phyloP scores from a whole-genome alignment of 140 eudicot genomes.

The Stevia rebaudiana region DNA sequence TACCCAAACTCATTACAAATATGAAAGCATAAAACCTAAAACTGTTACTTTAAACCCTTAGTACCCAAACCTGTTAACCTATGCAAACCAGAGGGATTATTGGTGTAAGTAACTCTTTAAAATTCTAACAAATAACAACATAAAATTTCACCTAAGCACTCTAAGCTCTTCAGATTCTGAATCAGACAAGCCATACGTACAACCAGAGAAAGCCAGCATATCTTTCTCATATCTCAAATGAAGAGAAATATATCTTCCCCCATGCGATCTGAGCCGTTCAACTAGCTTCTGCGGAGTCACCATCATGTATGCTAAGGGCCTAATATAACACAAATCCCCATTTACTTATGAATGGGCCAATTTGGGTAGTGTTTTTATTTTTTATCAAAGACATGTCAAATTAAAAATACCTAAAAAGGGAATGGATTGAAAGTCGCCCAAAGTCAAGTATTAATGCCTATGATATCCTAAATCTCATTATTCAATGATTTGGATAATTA shows the following conservation, averaged over 20 bases:
- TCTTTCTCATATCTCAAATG: conserved; percentile 95
- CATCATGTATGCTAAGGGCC: conserved; percentile 77
- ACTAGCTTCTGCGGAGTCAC: conserved; percentile 94
- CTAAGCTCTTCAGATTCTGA: conserved; percentile 74
- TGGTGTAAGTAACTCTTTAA: background rate
- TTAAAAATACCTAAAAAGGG: background rate
- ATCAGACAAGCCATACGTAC: conserved; percentile 76
- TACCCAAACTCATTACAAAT: no score
- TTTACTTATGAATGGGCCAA: conserved; percentile 35
- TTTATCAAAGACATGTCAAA: background rate
- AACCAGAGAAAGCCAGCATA: conserved; percentile 94
- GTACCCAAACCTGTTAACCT: no score
- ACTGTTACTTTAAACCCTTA: no score
- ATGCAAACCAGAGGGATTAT: background rate
- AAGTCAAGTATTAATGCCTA: background rate
- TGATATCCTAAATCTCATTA: background rate
- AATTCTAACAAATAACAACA: background rate
- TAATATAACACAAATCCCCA: conserved; percentile 52
- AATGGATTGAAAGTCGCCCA: background rate
- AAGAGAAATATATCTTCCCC: conserved; percentile 64
- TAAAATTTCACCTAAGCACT: conserved; percentile 54
- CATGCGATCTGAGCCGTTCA: conserved; percentile 74
- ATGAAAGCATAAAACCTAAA: no score
- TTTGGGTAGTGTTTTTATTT: background rate
- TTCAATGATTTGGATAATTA: background rate